Evolutionary conservation across 257 asterid species (phyloP), one percentile per base, ranked within the genome.

Genomic region (Lavandula angustifolia): DNA sequence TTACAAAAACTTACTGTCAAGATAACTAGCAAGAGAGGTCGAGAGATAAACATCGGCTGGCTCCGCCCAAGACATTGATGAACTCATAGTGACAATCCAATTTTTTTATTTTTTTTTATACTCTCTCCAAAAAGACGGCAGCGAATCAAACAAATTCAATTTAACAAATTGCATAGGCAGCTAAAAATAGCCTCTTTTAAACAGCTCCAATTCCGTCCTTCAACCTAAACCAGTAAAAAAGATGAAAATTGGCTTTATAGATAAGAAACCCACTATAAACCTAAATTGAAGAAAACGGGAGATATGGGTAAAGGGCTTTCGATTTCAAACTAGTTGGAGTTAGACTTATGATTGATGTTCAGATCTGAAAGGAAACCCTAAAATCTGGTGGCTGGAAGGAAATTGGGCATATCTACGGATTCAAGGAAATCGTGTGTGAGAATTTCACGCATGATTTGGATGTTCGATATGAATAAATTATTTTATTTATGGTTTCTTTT

Each of bases 21-120:
- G 98, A 79, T 91, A 91, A 74, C 94, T 84, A 63, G 98, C 98
- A 71, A 91, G 98, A 75, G 98, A 91, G 53, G 98, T 91, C 48
- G 98, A 91, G 42, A 86, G 96, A 77, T 81, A 79, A 60, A 88
- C 78, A 75, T 91, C 98, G 68, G 87, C 98, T 57, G 98, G 92
- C 34, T 92, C 87, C 35, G 95, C 95, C 96, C 96, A 91, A 79
- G 96, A 86, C 98, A 88, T 91, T 66, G 85, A 56, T 67, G 80
- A 71, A 54, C 75, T 75, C 76, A 56, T 70, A 42, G 14, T 51
- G 69, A 66, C 51, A 64, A 42, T 82, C 69, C 78, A 80, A 75
- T 9, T n/a, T n/a, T n/a, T n/a, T n/a, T n/a, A n/a, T n/a, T n/a
- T n/a, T n/a, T n/a, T n/a, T n/a, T 68, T 81, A 78, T 78, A 64